Evolutionary conservation across 768 basidiomycete genomes (phyloP).

Genomic region (Podaxis sp.): DNA sequence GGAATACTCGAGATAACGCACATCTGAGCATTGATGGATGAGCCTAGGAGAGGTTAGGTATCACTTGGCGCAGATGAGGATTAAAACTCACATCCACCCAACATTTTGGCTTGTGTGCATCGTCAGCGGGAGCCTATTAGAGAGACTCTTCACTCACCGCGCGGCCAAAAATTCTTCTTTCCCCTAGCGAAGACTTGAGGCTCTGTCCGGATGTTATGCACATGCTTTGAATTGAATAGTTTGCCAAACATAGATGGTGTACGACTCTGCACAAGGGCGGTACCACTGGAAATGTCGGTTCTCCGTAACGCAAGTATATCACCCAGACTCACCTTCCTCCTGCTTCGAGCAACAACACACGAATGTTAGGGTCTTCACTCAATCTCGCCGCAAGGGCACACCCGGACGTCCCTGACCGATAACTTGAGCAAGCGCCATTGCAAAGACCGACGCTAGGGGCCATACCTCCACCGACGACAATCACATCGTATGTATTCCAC

Average conservation of each 20-base stretch:
- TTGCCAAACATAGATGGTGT: conserved; percentile 31
- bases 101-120: conserved; percentile 42
- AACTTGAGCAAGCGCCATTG: background rate
- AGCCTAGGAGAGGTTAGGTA: conserved; percentile 30
- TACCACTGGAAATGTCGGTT: conserved; percentile 33
- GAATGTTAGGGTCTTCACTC: conserved; percentile 47
- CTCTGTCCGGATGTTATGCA: conserved; percentile 52
- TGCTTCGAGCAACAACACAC: conserved; percentile 57
- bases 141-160: conserved; percentile 17
- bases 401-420: conserved; percentile 49
- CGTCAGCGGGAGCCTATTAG: too few relatives aligned
- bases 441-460: background rate
- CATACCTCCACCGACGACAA: conserved; percentile 55
- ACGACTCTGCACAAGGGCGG: conserved; percentile 32
- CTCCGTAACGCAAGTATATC: conserved; percentile 9
- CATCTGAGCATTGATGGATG: conserved; percentile 61
- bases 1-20: conserved; percentile 10
- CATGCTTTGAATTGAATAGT: conserved; percentile 29
- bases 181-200: conserved; percentile 47
- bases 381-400: conserved; percentile 58
- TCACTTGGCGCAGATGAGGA: background rate
- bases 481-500: conserved; percentile 37
- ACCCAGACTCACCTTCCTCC: conserved; percentile 45
- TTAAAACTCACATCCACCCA: conserved; percentile 62
- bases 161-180: conserved; percentile 54